Base-by-base conservation (phyloP, 1,284 basidiomycete species). In the Ustilago sp. region DNA sequence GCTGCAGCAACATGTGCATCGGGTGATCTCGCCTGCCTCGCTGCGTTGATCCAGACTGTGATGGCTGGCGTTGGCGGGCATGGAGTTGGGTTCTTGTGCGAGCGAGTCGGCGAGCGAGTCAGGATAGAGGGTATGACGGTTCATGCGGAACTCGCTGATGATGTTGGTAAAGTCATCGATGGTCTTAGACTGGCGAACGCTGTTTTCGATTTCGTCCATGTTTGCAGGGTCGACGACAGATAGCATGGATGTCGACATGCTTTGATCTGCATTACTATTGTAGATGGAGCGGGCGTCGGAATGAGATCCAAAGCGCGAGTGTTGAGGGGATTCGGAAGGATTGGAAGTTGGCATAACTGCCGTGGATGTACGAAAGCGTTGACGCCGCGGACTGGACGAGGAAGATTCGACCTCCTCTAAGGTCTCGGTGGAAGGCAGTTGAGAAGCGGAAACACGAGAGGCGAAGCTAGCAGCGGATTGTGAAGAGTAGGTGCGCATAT, bases 101-200 rank as follows among this genome's bases (percentile, higher is more conserved):
- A 47, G 41, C 5, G 62, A 54, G 8, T 51, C 66, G 0, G 66
- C 74, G 13, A 77, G 59, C 11, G 71, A 68, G 54, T 78, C 71
- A 15, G 68, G 54, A 38, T 71, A 78, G 41, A 74, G 62, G 0
- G 72, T 73, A 31, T 77, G 72, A 11, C 79, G 69, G 43, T 80
- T 77, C 53, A 77, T 65, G n/a, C 82, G 68, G 57, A 80, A 82
- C 50, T 83, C 80, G 59, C 74, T 74, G 63, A 83, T 82, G 65
- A 83, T 81, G 65, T 74, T 75, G 50, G 80, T 81, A 47, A 83
- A 83, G 58, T 83, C 82, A 36, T 83, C 82, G 51, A 82, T 82
- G n/a, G 79, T 83, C 19, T 75, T 72, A 17, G 74, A 78, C 38
- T 79, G 72, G 8, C 78, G 63, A 19, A 83, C 77, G 53, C 76